Evolutionary conservation across 106 monocot genomes (phyloP).

Genomic region (Hemerocallis citrina): DNA sequence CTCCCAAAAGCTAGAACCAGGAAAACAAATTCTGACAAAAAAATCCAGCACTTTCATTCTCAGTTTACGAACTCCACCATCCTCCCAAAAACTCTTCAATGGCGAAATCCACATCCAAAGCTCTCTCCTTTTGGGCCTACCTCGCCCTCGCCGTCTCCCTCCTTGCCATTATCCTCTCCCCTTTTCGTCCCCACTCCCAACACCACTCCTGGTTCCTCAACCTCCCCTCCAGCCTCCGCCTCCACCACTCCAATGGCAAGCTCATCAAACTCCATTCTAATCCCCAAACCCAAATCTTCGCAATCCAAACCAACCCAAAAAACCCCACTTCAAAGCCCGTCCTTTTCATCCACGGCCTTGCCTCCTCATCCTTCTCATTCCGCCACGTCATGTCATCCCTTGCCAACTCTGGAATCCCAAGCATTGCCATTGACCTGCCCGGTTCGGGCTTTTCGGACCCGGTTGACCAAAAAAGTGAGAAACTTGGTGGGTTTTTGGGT

Average conservation of each 20-base stretch:
- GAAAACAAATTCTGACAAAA: no score
- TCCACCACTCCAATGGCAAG: constrained; percentile 40
- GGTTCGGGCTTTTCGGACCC: constrained; percentile 68
- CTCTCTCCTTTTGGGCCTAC: constrained; percentile 61
- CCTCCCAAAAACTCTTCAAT: no score
- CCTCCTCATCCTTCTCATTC: constrained; percentile 70
- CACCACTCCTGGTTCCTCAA: constrained; percentile 37
- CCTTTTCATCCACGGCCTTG: constrained; percentile 70
- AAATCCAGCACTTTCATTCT: no score
- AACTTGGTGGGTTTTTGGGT: constrained; percentile 9
- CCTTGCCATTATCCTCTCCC: constrained; percentile 27
- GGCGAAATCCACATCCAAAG: no score
- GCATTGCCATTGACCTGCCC: constrained; percentile 70
- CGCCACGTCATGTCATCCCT: constrained; percentile 38
- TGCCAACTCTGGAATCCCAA: constrained; percentile 28
- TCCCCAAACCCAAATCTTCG: constrained; percentile 34
- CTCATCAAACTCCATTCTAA: constrained; percentile 41
- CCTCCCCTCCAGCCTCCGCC: constrained; percentile 44
- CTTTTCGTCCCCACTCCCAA: constrained; percentile 12
- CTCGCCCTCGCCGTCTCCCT: constrained; percentile 45
- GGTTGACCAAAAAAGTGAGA: not conserved
- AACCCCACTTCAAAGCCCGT: constrained; percentile 19
- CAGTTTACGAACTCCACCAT: no score
- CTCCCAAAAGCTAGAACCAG: no score
- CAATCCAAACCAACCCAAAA: constrained; percentile 25